Conservation (phyloP, 2,329 filamentous ascomycete genomes). For the Fusarium sp. region DNA sequence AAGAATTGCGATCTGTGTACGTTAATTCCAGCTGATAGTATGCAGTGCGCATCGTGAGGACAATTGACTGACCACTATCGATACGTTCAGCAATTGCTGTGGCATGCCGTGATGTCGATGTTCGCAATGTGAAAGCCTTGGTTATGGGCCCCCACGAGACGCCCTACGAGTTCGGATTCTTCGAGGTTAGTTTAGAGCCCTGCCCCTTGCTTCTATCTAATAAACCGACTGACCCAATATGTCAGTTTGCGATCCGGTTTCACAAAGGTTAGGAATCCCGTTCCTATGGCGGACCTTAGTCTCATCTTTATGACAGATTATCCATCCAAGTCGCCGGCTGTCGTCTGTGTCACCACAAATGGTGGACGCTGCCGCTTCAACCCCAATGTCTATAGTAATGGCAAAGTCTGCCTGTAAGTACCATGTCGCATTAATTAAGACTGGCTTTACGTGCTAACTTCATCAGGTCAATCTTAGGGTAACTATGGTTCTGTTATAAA, state of each 20-base stretch:
- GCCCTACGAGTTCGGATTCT: slow-evolving; percentile 97
- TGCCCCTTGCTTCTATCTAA: background rate
- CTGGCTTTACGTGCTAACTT: slow-evolving; percentile 27
- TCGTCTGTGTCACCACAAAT: slow-evolving; percentile 85
- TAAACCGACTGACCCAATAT: slow-evolving; percentile 4
- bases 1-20: slow-evolving; percentile 84
- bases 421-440: background rate
- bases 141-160: slow-evolving; percentile 95
- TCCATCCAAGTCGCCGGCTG: slow-evolving; percentile 72
- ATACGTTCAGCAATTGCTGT: slow-evolving; percentile 77
- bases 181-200: slow-evolving; percentile 73
- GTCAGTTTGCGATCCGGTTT: slow-evolving; percentile 80
- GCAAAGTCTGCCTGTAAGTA: slow-evolving; percentile 90
- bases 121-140: slow-evolving; percentile 86
- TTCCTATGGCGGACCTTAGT: slow-evolving; percentile 10
- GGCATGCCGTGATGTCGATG: slow-evolving; percentile 86
- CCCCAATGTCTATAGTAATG: slow-evolving; percentile 92
- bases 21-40: slow-evolving; percentile 46
- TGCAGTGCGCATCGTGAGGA: background rate
- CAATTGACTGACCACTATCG: slow-evolving; percentile 10
- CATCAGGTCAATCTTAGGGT: slow-evolving; percentile 88
- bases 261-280: slow-evolving; percentile 67
- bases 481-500: slow-evolving; percentile 44
- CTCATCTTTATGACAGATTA: slow-evolving; percentile 72
- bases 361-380: slow-evolving; percentile 91